phyloP scores from a whole-genome alignment of 176 grass and related monocot genomes.

The Eremochloa ophiuroides region DNA sequence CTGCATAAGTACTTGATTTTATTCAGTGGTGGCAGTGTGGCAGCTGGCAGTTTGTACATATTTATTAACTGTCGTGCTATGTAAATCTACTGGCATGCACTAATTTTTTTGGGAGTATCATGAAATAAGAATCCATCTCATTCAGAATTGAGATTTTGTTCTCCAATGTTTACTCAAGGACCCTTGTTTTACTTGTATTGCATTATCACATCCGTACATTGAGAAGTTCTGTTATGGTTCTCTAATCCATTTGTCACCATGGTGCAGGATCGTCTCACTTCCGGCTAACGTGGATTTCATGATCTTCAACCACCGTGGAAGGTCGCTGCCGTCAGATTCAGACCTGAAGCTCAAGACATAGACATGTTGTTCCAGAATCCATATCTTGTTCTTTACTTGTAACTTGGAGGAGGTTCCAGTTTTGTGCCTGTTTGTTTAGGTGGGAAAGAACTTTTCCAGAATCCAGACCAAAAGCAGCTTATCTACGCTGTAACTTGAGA shows the following conservation, averaged over 20 bases:
- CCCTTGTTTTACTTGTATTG: neutral
- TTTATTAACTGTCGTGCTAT: neutral
- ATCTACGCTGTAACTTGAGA: conserved; percentile 17
- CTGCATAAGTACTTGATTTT: neutral
- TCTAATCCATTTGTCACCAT: neutral
- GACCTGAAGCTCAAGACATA: conserved; percentile 75
- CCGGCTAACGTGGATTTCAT: conserved; percentile 93
- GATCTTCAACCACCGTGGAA: conserved; percentile 90
- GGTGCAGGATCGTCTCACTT: conserved; percentile 70
- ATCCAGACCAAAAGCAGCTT: neutral
- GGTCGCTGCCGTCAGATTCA: conserved; percentile 45
- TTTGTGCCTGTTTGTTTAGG: neutral
- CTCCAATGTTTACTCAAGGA: neutral
- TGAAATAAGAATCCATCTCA: neutral
- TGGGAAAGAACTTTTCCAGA: neutral
- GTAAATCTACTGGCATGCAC: neutral
- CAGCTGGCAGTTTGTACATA: neutral
- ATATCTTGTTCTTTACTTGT: conserved; percentile 10
- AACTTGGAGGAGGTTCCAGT: conserved; percentile 21
- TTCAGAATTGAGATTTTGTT: neutral
- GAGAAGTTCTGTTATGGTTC: neutral
- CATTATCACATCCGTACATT: neutral
- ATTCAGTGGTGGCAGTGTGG: neutral
- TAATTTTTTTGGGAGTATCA: neutral
- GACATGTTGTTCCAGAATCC: neutral